Conservation (phyloP, 1,139 yeast genomes). For the Candida glucosophila region DNA sequence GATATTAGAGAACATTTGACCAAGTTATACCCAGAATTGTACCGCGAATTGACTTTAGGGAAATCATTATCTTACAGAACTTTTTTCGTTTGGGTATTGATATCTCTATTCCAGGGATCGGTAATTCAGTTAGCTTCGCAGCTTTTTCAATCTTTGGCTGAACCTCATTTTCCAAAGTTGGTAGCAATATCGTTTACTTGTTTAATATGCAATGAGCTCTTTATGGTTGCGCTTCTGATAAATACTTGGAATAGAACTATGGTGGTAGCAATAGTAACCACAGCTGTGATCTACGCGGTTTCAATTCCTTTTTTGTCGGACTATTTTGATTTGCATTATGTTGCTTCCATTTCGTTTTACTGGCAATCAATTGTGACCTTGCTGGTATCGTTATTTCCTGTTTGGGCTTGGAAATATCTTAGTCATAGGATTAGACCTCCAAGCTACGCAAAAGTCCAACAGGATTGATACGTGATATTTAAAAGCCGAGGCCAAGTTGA, state of each 20-base stretch:
- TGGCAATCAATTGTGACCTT: slow-evolving; percentile 67
- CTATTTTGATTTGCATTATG: slow-evolving; percentile 67
- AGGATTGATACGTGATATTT: slow-evolving; percentile 33
- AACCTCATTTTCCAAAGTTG: slow-evolving; percentile 54
- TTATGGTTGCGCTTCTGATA: slow-evolving; percentile 90
- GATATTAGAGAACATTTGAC: slow-evolving; percentile 91
- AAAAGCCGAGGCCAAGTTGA: too few relatives aligned
- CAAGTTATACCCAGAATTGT: slow-evolving; percentile 85
- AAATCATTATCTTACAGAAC: slow-evolving; percentile 78
- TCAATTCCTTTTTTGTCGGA: slow-evolving; percentile 80
- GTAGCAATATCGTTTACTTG: slow-evolving; percentile 82
- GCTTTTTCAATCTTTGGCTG: slow-evolving; percentile 54
- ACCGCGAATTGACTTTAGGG: slow-evolving; percentile 86
- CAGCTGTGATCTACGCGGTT: slow-evolving; percentile 57
- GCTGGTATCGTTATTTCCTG: slow-evolving; percentile 72
- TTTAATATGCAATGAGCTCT: slow-evolving; percentile 72
- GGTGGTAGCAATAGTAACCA: slow-evolving; percentile 65
- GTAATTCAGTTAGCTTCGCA: slow-evolving; percentile 79
- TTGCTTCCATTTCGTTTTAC: slow-evolving; percentile 48
- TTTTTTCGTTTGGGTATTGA: slow-evolving; percentile 84
- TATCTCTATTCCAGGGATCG: slow-evolving; percentile 82
- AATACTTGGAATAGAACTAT: slow-evolving; percentile 82
- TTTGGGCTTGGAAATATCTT: slow-evolving; percentile 74
- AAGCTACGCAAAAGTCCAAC: slow-evolving; percentile 95
- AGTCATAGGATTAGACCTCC: slow-evolving; percentile 82